Evolutionary conservation across 2,329 filamentous ascomycete genomes (phyloP).

Genomic region (Ilyonectria robusta): DNA sequence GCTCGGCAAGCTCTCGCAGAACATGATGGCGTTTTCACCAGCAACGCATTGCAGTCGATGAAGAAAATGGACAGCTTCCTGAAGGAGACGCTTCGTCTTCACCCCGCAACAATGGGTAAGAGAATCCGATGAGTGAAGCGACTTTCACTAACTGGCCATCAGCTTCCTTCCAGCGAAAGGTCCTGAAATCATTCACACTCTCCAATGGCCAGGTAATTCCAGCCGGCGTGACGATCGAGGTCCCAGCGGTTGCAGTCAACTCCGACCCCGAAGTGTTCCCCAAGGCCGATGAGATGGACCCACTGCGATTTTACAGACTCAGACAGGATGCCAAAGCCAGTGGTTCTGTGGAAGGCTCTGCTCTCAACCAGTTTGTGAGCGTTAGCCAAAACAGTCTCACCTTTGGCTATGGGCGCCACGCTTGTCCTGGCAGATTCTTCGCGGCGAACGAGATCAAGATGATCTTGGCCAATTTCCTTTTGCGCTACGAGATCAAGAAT

Average conservation of each 20-base stretch:
- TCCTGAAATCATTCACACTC: constrained; percentile 64
- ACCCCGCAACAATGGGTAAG: constrained; percentile 53
- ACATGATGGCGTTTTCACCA: constrained; percentile 52
- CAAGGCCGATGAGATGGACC: constrained; percentile 57
- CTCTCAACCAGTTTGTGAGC: constrained; percentile 58
- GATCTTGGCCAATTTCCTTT: constrained; percentile 57
- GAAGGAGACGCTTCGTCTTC: constrained; percentile 54
- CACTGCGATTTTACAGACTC: constrained; percentile 60
- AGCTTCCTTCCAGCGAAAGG: constrained; percentile 65
- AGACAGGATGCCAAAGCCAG: constrained; percentile 45
- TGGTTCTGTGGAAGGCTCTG: constrained; percentile 35
- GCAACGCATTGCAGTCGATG: constrained; percentile 54
- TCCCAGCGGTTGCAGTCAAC: constrained; percentile 55
- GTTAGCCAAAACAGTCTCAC: constrained; percentile 54
- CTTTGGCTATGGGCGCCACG: constrained; percentile 58
- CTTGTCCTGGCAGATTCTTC: constrained; percentile 62
- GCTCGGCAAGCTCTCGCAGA: constrained; percentile 56
- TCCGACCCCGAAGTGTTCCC: constrained; percentile 53
- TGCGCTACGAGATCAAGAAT: constrained; percentile 56
- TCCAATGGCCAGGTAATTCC: constrained; percentile 68
- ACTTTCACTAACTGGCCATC: neutral
- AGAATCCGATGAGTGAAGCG: neutral
- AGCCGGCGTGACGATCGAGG: constrained; percentile 59
- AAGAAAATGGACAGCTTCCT: constrained; percentile 60
- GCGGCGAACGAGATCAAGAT: constrained; percentile 62